A percentile compares a stretch with the other conserved stretches of the same genome.
phyloP scores from a whole-genome alignment of 805 yeast genomes.

The Yamadazyma philogaea region DNA sequence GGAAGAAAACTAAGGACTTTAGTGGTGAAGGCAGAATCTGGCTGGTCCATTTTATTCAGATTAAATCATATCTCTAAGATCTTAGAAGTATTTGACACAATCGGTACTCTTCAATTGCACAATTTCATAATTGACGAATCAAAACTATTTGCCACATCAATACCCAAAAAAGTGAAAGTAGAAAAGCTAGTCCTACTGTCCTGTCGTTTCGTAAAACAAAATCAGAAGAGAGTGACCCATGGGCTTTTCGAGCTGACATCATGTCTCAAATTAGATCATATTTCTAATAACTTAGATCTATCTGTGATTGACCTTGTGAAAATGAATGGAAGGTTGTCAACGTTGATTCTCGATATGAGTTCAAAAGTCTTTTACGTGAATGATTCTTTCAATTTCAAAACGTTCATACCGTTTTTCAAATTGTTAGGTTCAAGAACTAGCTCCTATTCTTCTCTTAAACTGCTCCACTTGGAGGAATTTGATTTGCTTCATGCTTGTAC shows the following conservation, averaged over 20 bases:
- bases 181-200: constrained; percentile 17
- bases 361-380: constrained; percentile 43
- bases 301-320: constrained; percentile 47
- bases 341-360: constrained; percentile 46
- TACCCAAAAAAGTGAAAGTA: constrained; percentile 19
- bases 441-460: constrained; percentile 24
- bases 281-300: constrained; percentile 45
- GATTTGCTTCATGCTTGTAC: constrained; percentile 14
- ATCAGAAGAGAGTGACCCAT: constrained; percentile 16
- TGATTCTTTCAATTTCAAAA: constrained; percentile 28
- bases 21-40: constrained; percentile 41
- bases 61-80: constrained; percentile 43
- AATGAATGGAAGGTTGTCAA: constrained; percentile 31
- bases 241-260: constrained; percentile 41
- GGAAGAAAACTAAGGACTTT: constrained; percentile 29
- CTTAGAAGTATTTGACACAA: constrained; percentile 35
- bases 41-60: constrained; percentile 53
- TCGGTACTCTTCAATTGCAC: constrained; percentile 42
- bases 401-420: constrained; percentile 28
- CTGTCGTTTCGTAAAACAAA: constrained; percentile 21
- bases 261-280: constrained; percentile 33
- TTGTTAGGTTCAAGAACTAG: constrained; percentile 35
- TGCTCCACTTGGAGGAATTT: constrained; percentile 29
- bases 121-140: constrained; percentile 49
- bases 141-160: constrained; percentile 16